Conservation (phyloP, 495 filamentous ascomycete species). For the Xylaria telfairii region DNA sequence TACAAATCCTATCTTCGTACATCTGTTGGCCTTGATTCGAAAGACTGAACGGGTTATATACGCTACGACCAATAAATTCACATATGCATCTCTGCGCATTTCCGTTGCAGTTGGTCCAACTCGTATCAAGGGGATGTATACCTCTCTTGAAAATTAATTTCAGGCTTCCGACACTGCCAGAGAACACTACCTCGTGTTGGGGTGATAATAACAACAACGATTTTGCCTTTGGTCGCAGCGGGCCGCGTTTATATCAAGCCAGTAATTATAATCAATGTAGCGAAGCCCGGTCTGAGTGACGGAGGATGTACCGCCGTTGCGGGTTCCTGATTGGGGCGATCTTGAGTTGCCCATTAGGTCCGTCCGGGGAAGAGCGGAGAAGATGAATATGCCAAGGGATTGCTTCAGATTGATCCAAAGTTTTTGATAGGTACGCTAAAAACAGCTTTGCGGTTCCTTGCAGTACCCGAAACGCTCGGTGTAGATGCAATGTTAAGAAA, state of each 20-base stretch:
- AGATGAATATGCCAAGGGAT: neutral
- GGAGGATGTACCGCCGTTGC: constrained; percentile 19
- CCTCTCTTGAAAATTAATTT: neutral
- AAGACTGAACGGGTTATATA: neutral
- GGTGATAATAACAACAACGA: neutral
- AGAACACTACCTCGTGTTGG: neutral
- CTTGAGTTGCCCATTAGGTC: neutral
- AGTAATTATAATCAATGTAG: neutral
- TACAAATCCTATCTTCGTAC: neutral
- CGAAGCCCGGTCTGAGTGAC: neutral
- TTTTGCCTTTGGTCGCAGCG: neutral
- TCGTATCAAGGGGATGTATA: neutral
- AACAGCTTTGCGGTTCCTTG: neutral
- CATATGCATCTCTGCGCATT: neutral
- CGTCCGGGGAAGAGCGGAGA: constrained; percentile 15
- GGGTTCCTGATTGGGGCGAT: constrained; percentile 4
- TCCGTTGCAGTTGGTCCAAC: neutral
- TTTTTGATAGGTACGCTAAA: constrained; percentile 18
- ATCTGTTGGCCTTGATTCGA: neutral
- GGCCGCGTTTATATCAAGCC: neutral
- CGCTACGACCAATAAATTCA: neutral
- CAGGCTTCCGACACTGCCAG: neutral
- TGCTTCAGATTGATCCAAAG: neutral
- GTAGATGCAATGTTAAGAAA: neutral
- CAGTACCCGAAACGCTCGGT: neutral